These are phyloP conservation scores for Ustilago sp. DNA, from an alignment of 1,284 basidiomycete species.

Conservation along the genomic window DNA sequence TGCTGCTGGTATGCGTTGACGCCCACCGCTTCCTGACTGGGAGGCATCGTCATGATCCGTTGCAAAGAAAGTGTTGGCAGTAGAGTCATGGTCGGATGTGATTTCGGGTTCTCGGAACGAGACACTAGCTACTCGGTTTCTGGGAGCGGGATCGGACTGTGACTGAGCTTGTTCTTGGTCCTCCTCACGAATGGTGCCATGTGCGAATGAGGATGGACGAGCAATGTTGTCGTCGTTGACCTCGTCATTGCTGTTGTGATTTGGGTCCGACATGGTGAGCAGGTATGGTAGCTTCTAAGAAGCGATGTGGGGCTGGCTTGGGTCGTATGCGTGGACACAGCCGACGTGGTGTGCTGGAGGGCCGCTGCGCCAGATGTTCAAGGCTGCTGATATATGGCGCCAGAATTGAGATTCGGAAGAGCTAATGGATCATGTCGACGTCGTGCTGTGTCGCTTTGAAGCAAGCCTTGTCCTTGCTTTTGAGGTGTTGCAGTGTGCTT, in stretches of 20 bases:
- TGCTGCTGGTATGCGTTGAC: conserved; percentile 49
- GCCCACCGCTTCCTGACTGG: conserved; percentile 7
- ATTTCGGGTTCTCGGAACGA: conserved; percentile 27
- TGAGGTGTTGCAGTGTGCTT: background rate
- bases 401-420: background rate
- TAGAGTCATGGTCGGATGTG: conserved; percentile 9
- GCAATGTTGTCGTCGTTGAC: background rate
- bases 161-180: conserved; percentile 11
- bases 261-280: conserved; percentile 13
- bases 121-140: conserved; percentile 16
- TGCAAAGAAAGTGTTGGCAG: background rate
- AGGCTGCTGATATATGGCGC: background rate
- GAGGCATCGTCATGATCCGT: background rate
- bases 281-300: background rate
- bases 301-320: background rate
- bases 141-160: conserved; percentile 8
- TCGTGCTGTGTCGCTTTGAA: background rate
- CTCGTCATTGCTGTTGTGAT: background rate
- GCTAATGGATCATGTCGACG: background rate
- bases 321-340: background rate
- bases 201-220: conserved; percentile 5
- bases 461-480: background rate
- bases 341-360: background rate
- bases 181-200: conserved; percentile 25
- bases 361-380: background rate